Evolutionary conservation across 371 early-diverging fungal species (phyloP), one percentile per base, ranked within the genome.

Genomic region (Synchytrium microbalum): DNA sequence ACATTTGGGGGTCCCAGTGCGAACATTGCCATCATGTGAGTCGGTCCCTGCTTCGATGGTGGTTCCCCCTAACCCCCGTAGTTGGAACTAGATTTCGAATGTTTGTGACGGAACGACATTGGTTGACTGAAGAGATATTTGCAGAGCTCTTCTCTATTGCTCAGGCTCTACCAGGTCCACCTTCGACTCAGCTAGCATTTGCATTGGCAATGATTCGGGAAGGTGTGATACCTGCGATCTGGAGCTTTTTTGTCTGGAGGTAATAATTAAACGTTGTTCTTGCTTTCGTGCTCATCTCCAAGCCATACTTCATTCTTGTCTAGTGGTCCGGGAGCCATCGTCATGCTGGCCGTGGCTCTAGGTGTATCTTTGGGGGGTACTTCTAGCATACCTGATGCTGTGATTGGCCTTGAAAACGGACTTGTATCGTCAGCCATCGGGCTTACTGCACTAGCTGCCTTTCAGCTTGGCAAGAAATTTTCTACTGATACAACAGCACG

Each of bases 1-100:
- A 74, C 83, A 2, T 86, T 86, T 60, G 84, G 84, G 31, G 84
- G 84, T 0, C 86, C 86, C 0, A 67, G 75, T 28, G 84, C 82
- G 8, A 81, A 83, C 65, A 74, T 84, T 56, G 84, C 81, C n/a
- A n/a, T n/a, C n/a, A n/a, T n/a, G n/a, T n/a, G n/a, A n/a, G n/a
- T n/a, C n/a, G n/a, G n/a, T n/a, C n/a, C n/a, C n/a, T n/a, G n/a
- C n/a, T n/a, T n/a, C n/a, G n/a, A n/a, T n/a, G n/a, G n/a, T n/a
- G n/a, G n/a, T n/a, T n/a, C n/a, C n/a, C n/a, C n/a, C n/a, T n/a
- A n/a, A n/a, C n/a, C n/a, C n/a, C n/a, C n/a, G n/a, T n/a, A n/a
- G n/a, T n/a, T n/a, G n/a, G n/a, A n/a, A n/a, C n/a, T n/a, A n/a
- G n/a, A n/a, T n/a, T n/a, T n/a, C n/a, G n/a, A n/a, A n/a, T 75